Evolutionary conservation across 1,139 yeast species (phyloP).

Genomic region (Saccharomyces hybrid): DNA sequence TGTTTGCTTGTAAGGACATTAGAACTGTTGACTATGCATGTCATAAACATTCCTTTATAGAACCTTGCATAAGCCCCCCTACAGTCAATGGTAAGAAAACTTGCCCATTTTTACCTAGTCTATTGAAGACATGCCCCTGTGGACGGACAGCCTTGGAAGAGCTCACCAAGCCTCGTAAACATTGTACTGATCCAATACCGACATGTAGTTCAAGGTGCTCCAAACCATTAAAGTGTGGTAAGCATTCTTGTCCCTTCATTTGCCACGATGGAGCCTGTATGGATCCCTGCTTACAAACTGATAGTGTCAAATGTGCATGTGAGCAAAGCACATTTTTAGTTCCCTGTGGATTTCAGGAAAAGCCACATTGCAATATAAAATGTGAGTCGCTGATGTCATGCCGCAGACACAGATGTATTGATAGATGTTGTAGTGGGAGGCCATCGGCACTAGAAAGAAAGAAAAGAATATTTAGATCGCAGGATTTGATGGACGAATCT

Average conservation of each 20-base stretch:
- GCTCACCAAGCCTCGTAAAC: constrained; percentile 39
- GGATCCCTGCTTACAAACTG: constrained; percentile 46
- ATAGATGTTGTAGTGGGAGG: constrained; percentile 64
- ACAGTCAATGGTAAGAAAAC: constrained; percentile 30
- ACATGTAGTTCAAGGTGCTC: constrained; percentile 61
- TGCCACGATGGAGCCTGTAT: constrained; percentile 77
- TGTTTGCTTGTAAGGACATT: constrained; percentile 46
- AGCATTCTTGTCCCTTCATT: constrained; percentile 47
- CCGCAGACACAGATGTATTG: constrained; percentile 68
- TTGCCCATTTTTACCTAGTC: constrained; percentile 60
- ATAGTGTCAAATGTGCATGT: constrained; percentile 33
- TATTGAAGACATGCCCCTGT: constrained; percentile 64
- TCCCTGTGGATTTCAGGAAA: constrained; percentile 54
- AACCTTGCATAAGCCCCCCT: constrained; percentile 51
- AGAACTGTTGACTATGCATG: constrained; percentile 55
- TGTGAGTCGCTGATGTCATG: constrained; percentile 75
- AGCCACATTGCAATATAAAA: constrained; percentile 62
- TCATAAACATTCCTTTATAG: constrained; percentile 51
- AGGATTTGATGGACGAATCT: constrained; percentile 42
- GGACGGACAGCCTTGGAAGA: constrained; percentile 45
- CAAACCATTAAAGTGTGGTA: constrained; percentile 65
- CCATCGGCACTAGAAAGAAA: constrained; percentile 57
- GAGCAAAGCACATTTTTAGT: constrained; percentile 40
- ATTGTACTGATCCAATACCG: constrained; percentile 72
- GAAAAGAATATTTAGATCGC: constrained; percentile 33